Evolutionary conservation across 1,284 basidiomycete species (phyloP), one percentile per base, ranked within the genome.

Genomic region (Leccinum huronense): DNA sequence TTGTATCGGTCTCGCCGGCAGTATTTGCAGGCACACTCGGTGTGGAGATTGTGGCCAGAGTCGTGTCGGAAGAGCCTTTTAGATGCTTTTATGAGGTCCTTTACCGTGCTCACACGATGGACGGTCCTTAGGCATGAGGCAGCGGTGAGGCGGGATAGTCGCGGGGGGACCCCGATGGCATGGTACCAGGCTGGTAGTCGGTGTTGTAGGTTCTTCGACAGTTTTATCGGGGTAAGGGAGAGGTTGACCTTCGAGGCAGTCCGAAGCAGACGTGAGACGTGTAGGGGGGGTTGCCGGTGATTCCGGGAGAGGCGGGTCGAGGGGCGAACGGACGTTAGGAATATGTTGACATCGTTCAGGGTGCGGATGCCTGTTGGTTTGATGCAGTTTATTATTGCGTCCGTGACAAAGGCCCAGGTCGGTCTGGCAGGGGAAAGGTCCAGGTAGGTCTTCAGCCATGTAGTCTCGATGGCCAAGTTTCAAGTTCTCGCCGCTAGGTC

Each of bases 381-480:
- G 48, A 64, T 58, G 3, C 19, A 54, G 57, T 64, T 64, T 3
- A 61, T 58, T 1, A 61, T 45, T 1, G 51, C 23, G 2, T 61
- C 56, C 0, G 23, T 33, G 7, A 19, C 27, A 5, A 14, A 60
- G 0, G 59, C 11, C 59, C 59, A 63, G 2, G n/a, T 48, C 0
- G 55, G 55, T 34, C 33, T 7, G 8, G 16, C 0, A 16, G 19
- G 51, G 19, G 23, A 27, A 2, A 51, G n/a, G 16, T 60, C 55
- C 6, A 57, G 16, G n/a, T 60, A 63, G 1, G 34, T 1, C n/a
- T n/a, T 40, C 0, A 57, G 45, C 59, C 55, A 64, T 3, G 31
- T 54, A 1, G 60, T 1, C 0, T 58, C 19, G 0, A 64, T 64
- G 1, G 63, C 63, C 3, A 38, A 9, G 31, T 61, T 64, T 0